Evolutionary conservation across 208 protist species (phyloP), one percentile per base, ranked within the genome.

Genomic region (Crithidia brevicula): DNA sequence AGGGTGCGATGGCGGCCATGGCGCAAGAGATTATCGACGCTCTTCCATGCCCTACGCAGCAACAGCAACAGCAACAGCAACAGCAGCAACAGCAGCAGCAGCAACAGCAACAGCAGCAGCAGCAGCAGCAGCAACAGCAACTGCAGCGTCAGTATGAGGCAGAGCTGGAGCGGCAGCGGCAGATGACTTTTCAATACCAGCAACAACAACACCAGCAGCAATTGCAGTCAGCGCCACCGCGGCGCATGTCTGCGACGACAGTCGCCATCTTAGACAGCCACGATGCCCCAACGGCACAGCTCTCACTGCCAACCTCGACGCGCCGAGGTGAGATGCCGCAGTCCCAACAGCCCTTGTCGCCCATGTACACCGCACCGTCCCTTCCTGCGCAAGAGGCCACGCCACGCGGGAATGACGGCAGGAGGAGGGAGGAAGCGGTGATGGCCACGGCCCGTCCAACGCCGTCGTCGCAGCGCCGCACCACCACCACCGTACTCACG

Each of bases 191-290:
- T n/a, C n/a, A n/a, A n/a, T n/a, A n/a, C n/a, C n/a, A n/a, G n/a
- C n/a, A n/a, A n/a, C n/a, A n/a, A n/a, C 57, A 46, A 23, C 53
- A 60, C 43, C 31, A 63, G 30, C 57, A 36, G 30, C 43, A 36
- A 13, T 33, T 63, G 1, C 57, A 52, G 28, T 6, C 42, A 18
- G 57, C 57, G 25, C 42, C 16, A 18, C 42, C 57, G 11, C 59
- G 45, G 0, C 59, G 59, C 43, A 16, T 43, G 20, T 45, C 16
- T 18, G 59, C 59, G 46, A 65, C 59, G 20, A 65, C 45, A 33
- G 46, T 65, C 11, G 59, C 59, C 11, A 52, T 65, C 16, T 45
- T 65, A 11, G 59, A 30, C 30, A 65, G 59, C 22, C 59, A 54
- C 45, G 31, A 65, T 22, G 59, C 59, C 5, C 59, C 59, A 9